Base-by-base conservation (phyloP, 306 rosid species). In the Mimosa pudica region DNA sequence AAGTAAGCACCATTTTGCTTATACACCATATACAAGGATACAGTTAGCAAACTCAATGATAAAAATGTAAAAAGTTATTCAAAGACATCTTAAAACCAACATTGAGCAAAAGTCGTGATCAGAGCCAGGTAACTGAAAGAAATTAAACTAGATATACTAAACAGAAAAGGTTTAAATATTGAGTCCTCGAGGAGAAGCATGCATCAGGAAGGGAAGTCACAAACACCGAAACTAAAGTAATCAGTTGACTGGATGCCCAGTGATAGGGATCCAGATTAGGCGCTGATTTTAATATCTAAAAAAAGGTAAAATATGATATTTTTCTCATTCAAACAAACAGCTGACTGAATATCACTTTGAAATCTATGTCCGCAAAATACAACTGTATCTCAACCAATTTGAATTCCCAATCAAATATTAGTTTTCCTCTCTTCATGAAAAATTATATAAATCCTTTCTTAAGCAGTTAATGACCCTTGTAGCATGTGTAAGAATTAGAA, bases 11-110 rank as follows among this genome's bases (percentile, higher is more conserved):
- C 54, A 72, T 41, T 55, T 66, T 18, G 76, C 48, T 44, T 52
- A 69, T 58, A 55, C 35, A 45, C 35, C n/a, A 68, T 67, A 71
- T 77, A 80, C 44, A 64, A 51, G 78, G 65, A 68, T 62, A 47
- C 71, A 9, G 68, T 76, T 73, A 36, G 49, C 65, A 52, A 79
- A 82, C 67, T 80, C 42, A 66, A 75, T 35, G 79, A 70, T 57
- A 49, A 18, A 44, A 44, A 36, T 45, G 58, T 42, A 11, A 44
- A 54, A 68, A 48, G 71, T 81, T 57, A 58, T 57, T 52, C 71
- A 63, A 73, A 62, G n/a, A 9, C 65, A 65, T 36, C 74, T 32
- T 30, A 42, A 78, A 82, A 70, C n/a, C 8, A 30, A 62, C 10
- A 62, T 32, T 11, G 6, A 77, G 75, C 32, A 81, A 74, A 68